Percentiles rank a stretch among this genome's conserved stretches.
Evolutionary conservation across 176 grass and related monocot genomes (phyloP).

Genomic region (Echinochloa phyllopogon): DNA sequence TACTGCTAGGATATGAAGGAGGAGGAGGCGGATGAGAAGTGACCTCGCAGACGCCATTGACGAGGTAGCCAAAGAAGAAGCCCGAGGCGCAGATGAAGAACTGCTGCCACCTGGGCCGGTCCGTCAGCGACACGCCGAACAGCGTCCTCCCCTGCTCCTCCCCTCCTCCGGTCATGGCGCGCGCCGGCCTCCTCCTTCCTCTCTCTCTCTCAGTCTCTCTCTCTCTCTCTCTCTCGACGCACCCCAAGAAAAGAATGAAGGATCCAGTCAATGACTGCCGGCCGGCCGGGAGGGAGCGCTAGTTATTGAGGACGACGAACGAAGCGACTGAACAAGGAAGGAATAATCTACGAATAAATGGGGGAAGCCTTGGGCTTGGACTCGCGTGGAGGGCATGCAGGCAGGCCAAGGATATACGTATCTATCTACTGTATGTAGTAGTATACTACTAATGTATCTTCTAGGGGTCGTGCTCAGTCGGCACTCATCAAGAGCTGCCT

Average conservation of each 20-base stretch:
- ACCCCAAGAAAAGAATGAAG: neutral
- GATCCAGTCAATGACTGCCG: constrained; percentile 7
- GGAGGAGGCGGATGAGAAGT: neutral
- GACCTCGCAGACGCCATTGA: constrained; percentile 98
- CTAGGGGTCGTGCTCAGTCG: neutral
- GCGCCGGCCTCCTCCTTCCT: constrained; percentile 16
- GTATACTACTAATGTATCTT: no score
- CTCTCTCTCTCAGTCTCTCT: constrained; percentile 11
- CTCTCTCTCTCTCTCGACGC: neutral
- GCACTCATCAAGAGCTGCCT: neutral
- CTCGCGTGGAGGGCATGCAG: neutral
- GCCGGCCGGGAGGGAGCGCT: neutral
- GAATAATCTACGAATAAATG: neutral
- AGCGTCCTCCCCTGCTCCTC: constrained; percentile 70
- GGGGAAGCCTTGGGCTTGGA: neutral
- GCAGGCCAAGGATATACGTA: neutral
- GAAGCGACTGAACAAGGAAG: neutral
- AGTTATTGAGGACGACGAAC: neutral
- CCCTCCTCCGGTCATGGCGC: constrained; percentile 40
- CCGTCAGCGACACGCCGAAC: constrained; percentile 74
- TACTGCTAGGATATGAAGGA: neutral
- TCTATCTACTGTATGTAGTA: neutral
- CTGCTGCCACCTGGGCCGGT: constrained; percentile 83
- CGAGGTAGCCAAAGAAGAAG: constrained; percentile 95
- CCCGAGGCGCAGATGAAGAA: constrained; percentile 89